These are phyloP conservation scores for Wickerhamomyces xylosicus DNA, from an alignment of 805 yeast species.

Conservation along the genomic window DNA sequence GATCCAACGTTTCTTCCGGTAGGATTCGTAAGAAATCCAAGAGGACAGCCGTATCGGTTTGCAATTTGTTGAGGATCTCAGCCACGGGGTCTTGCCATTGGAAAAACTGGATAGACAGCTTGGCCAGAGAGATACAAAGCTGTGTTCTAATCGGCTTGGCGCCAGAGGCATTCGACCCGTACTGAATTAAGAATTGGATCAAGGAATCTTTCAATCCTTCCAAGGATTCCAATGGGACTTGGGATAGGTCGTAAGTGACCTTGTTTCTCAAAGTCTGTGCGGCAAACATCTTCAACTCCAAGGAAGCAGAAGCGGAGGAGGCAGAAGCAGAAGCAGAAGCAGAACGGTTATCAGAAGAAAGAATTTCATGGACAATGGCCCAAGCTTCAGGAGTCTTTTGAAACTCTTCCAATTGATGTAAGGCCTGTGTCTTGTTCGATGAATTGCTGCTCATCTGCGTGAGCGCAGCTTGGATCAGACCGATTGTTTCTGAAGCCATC, in stretches of 20 bases:
- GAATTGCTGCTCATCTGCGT: constrained; percentile 17
- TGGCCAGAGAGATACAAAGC: constrained; percentile 71
- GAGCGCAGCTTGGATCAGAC: constrained; percentile 16
- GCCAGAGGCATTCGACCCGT: constrained; percentile 24
- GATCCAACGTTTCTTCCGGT: constrained; percentile 84
- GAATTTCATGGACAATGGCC: constrained; percentile 51
- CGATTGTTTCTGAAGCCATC: constrained; percentile 2
- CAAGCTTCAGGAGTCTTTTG: constrained; percentile 82
- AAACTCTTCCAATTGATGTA: constrained; percentile 59
- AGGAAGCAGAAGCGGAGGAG: constrained; percentile 13
- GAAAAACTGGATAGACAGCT: constrained; percentile 67
- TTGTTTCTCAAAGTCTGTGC: constrained; percentile 86
- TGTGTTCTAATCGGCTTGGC: constrained; percentile 69
- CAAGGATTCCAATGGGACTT: constrained; percentile 53
- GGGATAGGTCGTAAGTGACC: constrained; percentile 74
- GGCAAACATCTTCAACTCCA: constrained; percentile 69
- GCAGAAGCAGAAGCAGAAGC: no score
- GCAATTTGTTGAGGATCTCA: constrained; percentile 49
- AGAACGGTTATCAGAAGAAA: constrained; percentile 22
- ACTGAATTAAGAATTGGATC: constrained; percentile 44
- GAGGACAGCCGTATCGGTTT: constrained; percentile 32
- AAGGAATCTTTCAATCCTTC: constrained; percentile 58
- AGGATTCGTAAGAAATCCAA: constrained; percentile 76
- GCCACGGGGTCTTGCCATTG: constrained; percentile 63
- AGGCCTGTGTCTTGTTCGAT: constrained; percentile 31